Evolutionary conservation across 176 grass and related monocot species (phyloP).

Genomic region (Melocanna baccifera): DNA sequence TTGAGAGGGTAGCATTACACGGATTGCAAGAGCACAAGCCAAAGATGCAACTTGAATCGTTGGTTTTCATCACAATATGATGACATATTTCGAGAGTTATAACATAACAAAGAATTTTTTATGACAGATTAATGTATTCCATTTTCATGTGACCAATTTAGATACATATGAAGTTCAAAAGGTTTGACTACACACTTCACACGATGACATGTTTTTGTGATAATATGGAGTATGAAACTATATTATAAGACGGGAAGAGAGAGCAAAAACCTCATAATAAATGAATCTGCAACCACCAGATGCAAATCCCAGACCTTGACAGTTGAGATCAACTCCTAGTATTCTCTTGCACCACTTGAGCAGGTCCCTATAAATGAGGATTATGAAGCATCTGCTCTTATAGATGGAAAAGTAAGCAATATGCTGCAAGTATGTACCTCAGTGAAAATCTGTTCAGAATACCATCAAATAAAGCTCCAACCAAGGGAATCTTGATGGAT

Average conservation of each 20-base stretch:
- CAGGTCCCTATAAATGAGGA: too few species aligned
- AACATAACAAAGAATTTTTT: not conserved
- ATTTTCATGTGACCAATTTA: constrained; percentile 4
- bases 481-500: too few species aligned
- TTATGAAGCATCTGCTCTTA: too few species aligned
- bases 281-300: constrained; percentile 55
- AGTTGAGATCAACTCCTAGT: constrained; percentile 42
- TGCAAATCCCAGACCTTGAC: constrained; percentile 46
- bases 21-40: too few species aligned
- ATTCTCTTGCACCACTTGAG: constrained; percentile 98
- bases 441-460: too few species aligned
- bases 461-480: too few species aligned
- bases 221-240: not conserved
- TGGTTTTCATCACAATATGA: not conserved
- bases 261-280: constrained; percentile 68
- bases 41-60: not conserved
- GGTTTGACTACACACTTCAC: too few species aligned
- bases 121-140: not conserved
- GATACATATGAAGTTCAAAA: not conserved
- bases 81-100: too few species aligned
- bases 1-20: too few species aligned
- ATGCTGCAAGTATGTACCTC: too few species aligned
- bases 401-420: too few species aligned
- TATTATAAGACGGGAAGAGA: not conserved
- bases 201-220: too few species aligned